Percentiles rank a stretch among this genome's conserved stretches.
These are phyloP conservation scores for Penicillium sp. DNA, from an alignment of 2,329 filamentous ascomycete genomes.

Conservation along the genomic window DNA sequence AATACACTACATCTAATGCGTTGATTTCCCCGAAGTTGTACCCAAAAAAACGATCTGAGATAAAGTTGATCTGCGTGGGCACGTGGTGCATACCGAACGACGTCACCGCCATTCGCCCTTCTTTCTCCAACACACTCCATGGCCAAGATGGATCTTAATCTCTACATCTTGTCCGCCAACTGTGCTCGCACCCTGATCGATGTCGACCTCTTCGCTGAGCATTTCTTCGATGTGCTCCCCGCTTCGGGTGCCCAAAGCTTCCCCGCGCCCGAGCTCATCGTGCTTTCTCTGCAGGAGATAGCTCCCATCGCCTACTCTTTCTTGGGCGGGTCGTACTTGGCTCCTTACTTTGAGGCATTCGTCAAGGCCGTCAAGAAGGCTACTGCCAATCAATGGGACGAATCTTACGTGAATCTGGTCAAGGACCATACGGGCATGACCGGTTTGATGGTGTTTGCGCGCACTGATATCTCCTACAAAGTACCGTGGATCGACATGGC, in stretches of 20 bases:
- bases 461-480: conserved; percentile 55
- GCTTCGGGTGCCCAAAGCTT: conserved; percentile 47
- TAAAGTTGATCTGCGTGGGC: conserved; percentile 7
- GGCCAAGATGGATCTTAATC: conserved; percentile 54
- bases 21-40: background rate
- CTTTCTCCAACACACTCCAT: background rate
- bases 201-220: conserved; percentile 65
- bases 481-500: conserved; percentile 70
- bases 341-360: conserved; percentile 72
- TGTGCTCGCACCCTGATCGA: conserved; percentile 73
- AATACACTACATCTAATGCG: background rate
- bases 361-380: conserved; percentile 70
- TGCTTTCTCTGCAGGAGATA: conserved; percentile 78
- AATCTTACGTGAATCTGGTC: conserved; percentile 67
- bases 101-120: conserved; percentile 14
- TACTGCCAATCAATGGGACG: conserved; percentile 46
- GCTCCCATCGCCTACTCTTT: conserved; percentile 82
- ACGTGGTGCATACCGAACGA: conserved; percentile 13
- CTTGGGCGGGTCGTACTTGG: conserved; percentile 76
- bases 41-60: background rate
- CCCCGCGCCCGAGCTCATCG: conserved; percentile 59
- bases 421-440: conserved; percentile 84
- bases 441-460: conserved; percentile 79
- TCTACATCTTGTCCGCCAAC: conserved; percentile 87
- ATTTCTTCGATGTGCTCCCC: conserved; percentile 63